Evolutionary conservation across 768 basidiomycete genomes (phyloP).

Genomic region (Leccinum barrowsii): DNA sequence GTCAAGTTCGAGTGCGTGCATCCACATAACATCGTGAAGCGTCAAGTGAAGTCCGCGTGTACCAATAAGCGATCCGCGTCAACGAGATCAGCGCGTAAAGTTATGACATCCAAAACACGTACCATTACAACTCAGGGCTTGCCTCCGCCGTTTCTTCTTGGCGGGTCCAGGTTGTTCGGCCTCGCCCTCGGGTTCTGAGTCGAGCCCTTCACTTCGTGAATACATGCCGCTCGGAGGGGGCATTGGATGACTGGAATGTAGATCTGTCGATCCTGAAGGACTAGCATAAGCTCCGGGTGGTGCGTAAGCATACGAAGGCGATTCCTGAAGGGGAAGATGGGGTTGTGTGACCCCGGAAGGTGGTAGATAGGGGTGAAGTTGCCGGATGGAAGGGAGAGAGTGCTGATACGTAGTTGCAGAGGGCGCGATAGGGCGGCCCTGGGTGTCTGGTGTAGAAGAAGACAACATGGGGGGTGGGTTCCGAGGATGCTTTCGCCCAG

Average conservation of each 20-base stretch:
- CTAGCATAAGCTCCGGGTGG: conserved; percentile 19
- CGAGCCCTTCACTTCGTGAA: conserved; percentile 37
- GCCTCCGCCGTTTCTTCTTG: conserved; percentile 80
- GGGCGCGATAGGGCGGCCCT: conserved; percentile 26
- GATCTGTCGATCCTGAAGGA: conserved; percentile 28
- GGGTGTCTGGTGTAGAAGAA: conserved; percentile 24
- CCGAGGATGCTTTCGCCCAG: conserved; percentile 31
- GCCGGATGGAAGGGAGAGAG: conserved; percentile 62
- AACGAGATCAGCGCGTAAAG: conserved; percentile 18
- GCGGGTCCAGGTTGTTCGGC: conserved; percentile 52
- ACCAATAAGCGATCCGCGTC: conserved; percentile 8
- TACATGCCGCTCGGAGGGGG: conserved; percentile 23
- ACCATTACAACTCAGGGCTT: conserved; percentile 86
- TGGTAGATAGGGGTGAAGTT: conserved; percentile 62
- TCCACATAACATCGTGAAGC: not conserved
- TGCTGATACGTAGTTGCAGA: conserved; percentile 24
- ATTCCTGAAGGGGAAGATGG: conserved; percentile 26
- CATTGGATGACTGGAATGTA: conserved; percentile 19
- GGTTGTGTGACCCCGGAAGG: conserved; percentile 39
- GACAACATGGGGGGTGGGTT: conserved; percentile 26
- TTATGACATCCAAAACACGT: conserved; percentile 27
- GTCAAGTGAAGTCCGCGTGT: not conserved
- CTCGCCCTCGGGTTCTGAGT: conserved; percentile 57
- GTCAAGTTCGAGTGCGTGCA: conserved; percentile 1
- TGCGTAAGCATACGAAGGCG: conserved; percentile 28